Base-by-base conservation (phyloP, 106 monocot species). In the Allium sativum region DNA sequence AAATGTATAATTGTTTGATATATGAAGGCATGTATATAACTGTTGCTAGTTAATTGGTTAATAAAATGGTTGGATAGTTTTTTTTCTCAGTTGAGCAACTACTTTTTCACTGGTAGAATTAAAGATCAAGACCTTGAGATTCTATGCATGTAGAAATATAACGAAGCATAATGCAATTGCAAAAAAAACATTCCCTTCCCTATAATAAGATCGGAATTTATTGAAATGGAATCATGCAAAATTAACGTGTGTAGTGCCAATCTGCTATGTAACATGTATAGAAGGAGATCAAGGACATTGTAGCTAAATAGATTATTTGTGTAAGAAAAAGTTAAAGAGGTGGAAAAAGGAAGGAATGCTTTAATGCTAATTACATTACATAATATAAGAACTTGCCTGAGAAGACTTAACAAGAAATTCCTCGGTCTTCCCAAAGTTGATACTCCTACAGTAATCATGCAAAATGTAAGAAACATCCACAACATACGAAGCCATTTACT, bases 91-190 rank as follows among this genome's bases (percentile, higher is more conserved):
- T 51, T 85, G 82, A 67, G 98, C 98, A 76, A 99, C 98, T 16
- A 99, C 88, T 64, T 85, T 88, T 76, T 99, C 98, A 78, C 98
- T 99, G 44, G 98, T 84, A 73, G 92, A 88, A 81, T 65, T 88
- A 65, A 99, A 99, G 42, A 99, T 92, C 98, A 99, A 65, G 98
- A 77, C 21, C 98, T 74, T n/a, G n/a, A n/a, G 92, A 41, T 7
- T 67, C 68, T 31, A 88, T 73, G 73, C 88, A 92, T 61, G 88
- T 74, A 48, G 98, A 85, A 53, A 92, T 99, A 71, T 44, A 79
- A 73, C 8, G 54, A 68, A 45, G 45, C 18, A 68, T 18, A 54
- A 46, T 41, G 42, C 16, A 63, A 21, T n/a, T 48, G 59, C 4
- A 2, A n/a, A 31, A 31, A 31, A 31, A 31, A 31, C 31, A 31